These are phyloP conservation scores for Pseudoneurospora amorphoporcata DNA, from an alignment of 495 filamentous ascomycete species.

Conservation along the genomic window DNA sequence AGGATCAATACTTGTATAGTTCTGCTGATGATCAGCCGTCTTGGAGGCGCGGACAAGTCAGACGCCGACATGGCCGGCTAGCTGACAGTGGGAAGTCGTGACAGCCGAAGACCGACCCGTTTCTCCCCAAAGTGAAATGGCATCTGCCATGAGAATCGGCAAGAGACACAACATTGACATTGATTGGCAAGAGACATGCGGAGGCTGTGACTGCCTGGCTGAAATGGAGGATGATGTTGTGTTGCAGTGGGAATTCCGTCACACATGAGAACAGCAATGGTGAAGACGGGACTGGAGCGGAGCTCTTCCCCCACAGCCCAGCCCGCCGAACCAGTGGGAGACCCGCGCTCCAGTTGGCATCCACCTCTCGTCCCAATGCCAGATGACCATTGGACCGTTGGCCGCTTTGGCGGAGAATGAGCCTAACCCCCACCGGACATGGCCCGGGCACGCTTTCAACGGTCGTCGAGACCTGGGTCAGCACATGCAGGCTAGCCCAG, in stretches of 20 bases:
- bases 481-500: constrained; percentile 8
- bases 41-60: not conserved
- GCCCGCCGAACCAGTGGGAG: not conserved
- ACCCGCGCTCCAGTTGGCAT: not conserved
- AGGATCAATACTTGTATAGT: not conserved
- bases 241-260: constrained; percentile 1
- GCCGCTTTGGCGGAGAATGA: not conserved
- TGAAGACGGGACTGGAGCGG: not conserved
- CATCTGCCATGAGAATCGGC: constrained; percentile 8
- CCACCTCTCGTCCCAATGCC: not conserved
- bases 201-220: not conserved
- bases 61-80: not conserved
- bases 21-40: not conserved
- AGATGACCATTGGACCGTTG: constrained; percentile 1
- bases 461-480: constrained; percentile 13
- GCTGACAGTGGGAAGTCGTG: constrained; percentile 3
- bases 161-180: not conserved
- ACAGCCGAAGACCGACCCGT: constrained; percentile 10
- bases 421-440: not conserved
- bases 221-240: not conserved
- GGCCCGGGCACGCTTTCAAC: constrained; percentile 11
- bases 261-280: constrained; percentile 3
- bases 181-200: not conserved
- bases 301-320: not conserved
- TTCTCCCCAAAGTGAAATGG: constrained; percentile 19